Base-by-base conservation (phyloP, 371 early-diverging fungal species). In the Circinella umbellata region DNA sequence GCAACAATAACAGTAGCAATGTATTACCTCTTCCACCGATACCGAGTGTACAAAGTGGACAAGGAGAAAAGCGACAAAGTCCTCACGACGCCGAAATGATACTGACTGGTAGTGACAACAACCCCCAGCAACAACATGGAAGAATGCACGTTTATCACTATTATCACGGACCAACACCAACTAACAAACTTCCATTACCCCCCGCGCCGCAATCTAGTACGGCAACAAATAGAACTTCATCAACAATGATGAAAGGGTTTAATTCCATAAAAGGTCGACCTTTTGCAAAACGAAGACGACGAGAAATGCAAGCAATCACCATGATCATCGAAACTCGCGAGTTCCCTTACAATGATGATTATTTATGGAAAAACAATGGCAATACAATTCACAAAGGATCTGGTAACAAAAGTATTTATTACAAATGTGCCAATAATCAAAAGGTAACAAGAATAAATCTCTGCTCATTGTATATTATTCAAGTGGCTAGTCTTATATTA, bases 361-460 rank as follows among this genome's bases (percentile, higher is more conserved):
- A 80, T 64, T 61, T 80, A 4, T 86, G 86, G 86, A 83, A 84
- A 74, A 86, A 86, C 74, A 86, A 86, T 61, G 86, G 86, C 20
- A 86, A 84, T 69, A 86, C 86, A 15, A 75, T 78, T 0, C 83
- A 84, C 36, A 80, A 78, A 67, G 83, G 83, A 69, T 82, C 86
- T 27, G 86, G 86, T 57, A 76, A 79, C 57, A 84, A 80, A 76
- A 84, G 84, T 66, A 80, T 86, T 46, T 86, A 86, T 60, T 86
- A 82, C 71, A 86, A 86, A 66, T 86, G 86, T 48, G 68, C 76
- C 20, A 80, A 77, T 61, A 74, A 76, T 42, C 66, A 39, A 59
- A 80, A 75, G 68, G 80, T 69, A 69, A 62, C 11, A 14, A 20
- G 39, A 10, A 17, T 9, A 20, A 63, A 63, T 17, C 6, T n/a